Evolutionary conservation across 2,329 filamentous ascomycete species (phyloP).

Genomic region (Ilyonectria mors-panacis): DNA sequence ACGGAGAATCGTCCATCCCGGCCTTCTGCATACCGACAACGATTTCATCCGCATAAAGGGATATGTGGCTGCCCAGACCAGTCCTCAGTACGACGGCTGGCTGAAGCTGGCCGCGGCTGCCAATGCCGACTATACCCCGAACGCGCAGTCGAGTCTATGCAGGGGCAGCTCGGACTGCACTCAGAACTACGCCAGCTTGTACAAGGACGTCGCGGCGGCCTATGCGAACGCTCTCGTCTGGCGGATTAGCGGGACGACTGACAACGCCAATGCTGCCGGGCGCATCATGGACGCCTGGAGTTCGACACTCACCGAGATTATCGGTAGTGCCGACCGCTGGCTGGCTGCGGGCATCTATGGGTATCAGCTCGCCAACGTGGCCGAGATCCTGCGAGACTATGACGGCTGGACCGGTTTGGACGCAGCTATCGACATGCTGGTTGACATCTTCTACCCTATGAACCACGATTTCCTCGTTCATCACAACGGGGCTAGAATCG

Average conservation of each 20-base stretch:
- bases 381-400: neutral
- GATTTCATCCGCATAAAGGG: neutral
- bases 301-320: neutral
- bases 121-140: neutral
- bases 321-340: neutral
- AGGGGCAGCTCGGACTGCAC: neutral
- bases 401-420: conserved; percentile 24
- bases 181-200: neutral
- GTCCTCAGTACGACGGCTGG: neutral
- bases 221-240: neutral
- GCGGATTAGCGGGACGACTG: neutral
- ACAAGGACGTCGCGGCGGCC: neutral
- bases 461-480: conserved; percentile 41
- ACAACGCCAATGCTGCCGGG: neutral
- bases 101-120: neutral
- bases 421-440: conserved; percentile 51
- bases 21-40: neutral
- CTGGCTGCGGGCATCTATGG: neutral
- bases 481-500: neutral
- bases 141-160: neutral
- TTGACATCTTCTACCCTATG: conserved; percentile 55
- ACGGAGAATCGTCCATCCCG: neutral
- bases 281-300: neutral
- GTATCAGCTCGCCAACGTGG: neutral
- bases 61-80: neutral